These are phyloP conservation scores for Ogataea pini DNA, from an alignment of 805 yeast species.

Conservation along the genomic window DNA sequence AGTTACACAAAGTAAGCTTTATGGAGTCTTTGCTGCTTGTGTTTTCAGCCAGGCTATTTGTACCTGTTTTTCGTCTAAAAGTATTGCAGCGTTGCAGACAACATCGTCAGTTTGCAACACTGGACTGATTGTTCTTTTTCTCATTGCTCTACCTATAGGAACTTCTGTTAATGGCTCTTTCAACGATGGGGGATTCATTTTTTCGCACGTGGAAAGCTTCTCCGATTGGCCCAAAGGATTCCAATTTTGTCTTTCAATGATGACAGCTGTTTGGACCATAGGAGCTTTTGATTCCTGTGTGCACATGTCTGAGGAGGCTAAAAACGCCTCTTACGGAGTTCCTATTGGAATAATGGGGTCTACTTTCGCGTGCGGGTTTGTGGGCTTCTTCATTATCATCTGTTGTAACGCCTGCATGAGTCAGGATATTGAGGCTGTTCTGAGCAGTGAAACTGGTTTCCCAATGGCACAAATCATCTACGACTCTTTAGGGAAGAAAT, in stretches of 20 bases:
- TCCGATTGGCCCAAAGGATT: conserved; percentile 63
- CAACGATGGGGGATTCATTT: conserved; percentile 54
- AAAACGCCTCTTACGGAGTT: conserved; percentile 59
- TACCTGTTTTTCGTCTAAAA: conserved; percentile 57
- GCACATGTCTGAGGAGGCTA: conserved; percentile 73
- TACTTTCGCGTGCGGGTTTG: conserved; percentile 52
- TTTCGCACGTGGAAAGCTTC: conserved; percentile 50
- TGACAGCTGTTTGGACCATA: conserved; percentile 76
- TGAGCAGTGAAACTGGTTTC: conserved; percentile 51
- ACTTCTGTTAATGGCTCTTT: conserved; percentile 41
- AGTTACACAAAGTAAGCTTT: conserved; percentile 52
- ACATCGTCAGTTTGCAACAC: conserved; percentile 57
- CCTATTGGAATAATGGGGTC: conserved; percentile 67
- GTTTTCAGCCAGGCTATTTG: conserved; percentile 51
- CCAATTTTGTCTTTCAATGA: conserved; percentile 47
- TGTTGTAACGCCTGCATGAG: conserved; percentile 56
- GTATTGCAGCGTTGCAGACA: conserved; percentile 59
- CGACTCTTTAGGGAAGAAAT: conserved; percentile 60
- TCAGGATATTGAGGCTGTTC: conserved; percentile 43
- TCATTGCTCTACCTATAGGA: conserved; percentile 69
- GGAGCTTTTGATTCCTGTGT: conserved; percentile 73
- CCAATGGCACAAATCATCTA: conserved; percentile 66
- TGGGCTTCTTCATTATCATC: conserved; percentile 59
- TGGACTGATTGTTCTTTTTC: conserved; percentile 50
- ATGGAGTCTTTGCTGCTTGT: conserved; percentile 68